These are phyloP conservation scores for Diaporthe capsici DNA, from an alignment of 2,329 filamentous ascomycete genomes.

Conservation along the genomic window DNA sequence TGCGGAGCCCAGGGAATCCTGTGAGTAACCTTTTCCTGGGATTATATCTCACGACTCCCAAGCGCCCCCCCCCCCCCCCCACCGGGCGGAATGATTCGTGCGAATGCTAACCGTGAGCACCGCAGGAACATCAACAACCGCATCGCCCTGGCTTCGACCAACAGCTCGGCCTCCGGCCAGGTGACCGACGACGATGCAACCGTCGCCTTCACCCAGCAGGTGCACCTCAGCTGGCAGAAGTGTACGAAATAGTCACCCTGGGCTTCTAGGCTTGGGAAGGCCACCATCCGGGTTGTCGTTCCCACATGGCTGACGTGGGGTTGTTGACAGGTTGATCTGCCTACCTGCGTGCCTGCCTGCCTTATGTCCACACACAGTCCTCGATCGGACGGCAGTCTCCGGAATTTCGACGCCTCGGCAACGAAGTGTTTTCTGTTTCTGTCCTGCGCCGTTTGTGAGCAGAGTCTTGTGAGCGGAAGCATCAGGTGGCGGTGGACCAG, in stretches of 20 bases:
- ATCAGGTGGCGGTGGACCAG: background rate
- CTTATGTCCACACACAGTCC: no score
- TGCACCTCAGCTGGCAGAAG: constrained; percentile 52
- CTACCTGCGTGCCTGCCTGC: background rate
- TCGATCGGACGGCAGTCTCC: background rate
- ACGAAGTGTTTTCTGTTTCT: background rate
- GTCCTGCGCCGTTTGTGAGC: background rate
- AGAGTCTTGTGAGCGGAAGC: background rate
- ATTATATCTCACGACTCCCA: no score
- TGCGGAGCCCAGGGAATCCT: constrained; percentile 62
- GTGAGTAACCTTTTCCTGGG: background rate
- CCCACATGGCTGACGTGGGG: background rate
- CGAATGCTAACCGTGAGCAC: background rate
- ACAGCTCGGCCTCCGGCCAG: constrained; percentile 50
- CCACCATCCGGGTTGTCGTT: constrained; percentile 9
- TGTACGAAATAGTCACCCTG: constrained; percentile 39
- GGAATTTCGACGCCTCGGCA: background rate
- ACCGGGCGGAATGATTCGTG: background rate
- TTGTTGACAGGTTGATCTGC: constrained; percentile 21
- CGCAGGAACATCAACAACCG: constrained; percentile 55
- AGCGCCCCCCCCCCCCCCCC: background rate
- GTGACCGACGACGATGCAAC: constrained; percentile 58
- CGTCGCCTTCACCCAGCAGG: constrained; percentile 56
- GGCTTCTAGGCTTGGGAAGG: constrained; percentile 12
- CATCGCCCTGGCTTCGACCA: constrained; percentile 52